phyloP scores from a whole-genome alignment of 805 yeast species.

The Tetrapisispora namnaoensis region DNA sequence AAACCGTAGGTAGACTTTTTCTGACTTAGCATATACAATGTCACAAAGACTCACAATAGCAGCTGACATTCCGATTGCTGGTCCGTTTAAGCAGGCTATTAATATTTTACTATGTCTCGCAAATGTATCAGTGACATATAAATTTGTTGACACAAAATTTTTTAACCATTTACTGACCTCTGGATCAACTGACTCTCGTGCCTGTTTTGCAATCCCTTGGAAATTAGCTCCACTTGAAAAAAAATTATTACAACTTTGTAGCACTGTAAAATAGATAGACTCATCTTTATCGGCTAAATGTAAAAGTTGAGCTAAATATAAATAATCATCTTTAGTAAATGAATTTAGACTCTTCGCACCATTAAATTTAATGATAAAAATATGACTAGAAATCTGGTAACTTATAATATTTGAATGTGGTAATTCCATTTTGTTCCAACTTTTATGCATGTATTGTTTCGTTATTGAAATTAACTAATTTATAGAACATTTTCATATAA shows the following conservation, averaged over 20 bases:
- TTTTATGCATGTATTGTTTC: background rate
- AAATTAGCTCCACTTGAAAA: conserved; percentile 85
- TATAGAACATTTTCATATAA: too few species aligned
- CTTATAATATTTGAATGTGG: conserved; percentile 3
- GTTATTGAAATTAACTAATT: too few species aligned
- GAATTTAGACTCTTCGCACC: conserved; percentile 58
- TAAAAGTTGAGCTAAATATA: conserved; percentile 46
- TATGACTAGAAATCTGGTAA: conserved; percentile 17
- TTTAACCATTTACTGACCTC: conserved; percentile 40
- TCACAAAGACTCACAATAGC: conserved; percentile 71
- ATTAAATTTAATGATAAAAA: conserved; percentile 56
- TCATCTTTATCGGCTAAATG: conserved; percentile 55
- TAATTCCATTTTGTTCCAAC: background rate
- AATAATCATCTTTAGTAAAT: conserved; percentile 53
- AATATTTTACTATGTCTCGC: conserved; percentile 62
- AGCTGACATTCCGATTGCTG: conserved; percentile 71
- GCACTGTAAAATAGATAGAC: conserved; percentile 50
- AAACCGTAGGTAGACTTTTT: conserved; percentile 46
- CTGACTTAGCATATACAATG: conserved; percentile 58
- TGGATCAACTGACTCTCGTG: conserved; percentile 7
- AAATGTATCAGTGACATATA: conserved; percentile 56
- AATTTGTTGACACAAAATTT: conserved; percentile 60
- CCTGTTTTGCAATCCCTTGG: conserved; percentile 18
- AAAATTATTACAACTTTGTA: conserved; percentile 62
- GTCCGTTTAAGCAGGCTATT: conserved; percentile 73